Base-by-base conservation (phyloP, 2,329 filamentous ascomycete species). In the Cordyceps sp. region DNA sequence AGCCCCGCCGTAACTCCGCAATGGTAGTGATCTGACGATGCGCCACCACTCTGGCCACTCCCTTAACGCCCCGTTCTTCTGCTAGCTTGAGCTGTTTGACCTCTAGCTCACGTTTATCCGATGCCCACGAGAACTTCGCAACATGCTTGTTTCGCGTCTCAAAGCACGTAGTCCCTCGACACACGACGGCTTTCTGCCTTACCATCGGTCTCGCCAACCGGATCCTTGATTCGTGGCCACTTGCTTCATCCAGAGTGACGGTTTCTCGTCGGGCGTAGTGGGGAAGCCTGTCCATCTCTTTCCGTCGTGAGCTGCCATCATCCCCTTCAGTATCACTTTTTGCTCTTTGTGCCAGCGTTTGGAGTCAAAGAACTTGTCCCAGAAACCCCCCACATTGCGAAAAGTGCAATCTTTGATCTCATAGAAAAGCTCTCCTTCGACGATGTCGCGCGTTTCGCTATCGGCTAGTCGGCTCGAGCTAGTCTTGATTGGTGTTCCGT, bases 51-150 rank as follows among this genome's bases (percentile, higher is more conserved):
- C 36, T 33, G 0, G 30, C 30, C 14, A 44, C 38, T 1, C 42
- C 40, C 26, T 36, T 29, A 5, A 44, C 38, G 3, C 39, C 37
- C 12, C 34, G 30, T 9, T 38, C 26, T 14, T 37, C 34, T 1
- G 32, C 38, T 3, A 39, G 34, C 19, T 36, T 37, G 3, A 46
- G 33, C 2, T 44, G 30, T 10, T 33, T 21, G 2, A 38, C 32
- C 20, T 46, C 45, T 2, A 28, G 33, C 10, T 28, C 29, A 13
- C 29, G 36, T 21, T 31, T 26, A 8, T 34, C 29, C 3, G 22
- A 33, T 14, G 25, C 21, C 29, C 36, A 37, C 5, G 36, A 36
- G 19, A 45, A 43, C 13, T 43, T 46, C 6, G 40, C 39, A 8
- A 45, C 33, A 1, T 38, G 13, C 4, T 32, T 16, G n/a, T 31